These are phyloP conservation scores for Vitis riparia DNA, from an alignment of 164 flowering plant genomes.

Conservation along the genomic window DNA sequence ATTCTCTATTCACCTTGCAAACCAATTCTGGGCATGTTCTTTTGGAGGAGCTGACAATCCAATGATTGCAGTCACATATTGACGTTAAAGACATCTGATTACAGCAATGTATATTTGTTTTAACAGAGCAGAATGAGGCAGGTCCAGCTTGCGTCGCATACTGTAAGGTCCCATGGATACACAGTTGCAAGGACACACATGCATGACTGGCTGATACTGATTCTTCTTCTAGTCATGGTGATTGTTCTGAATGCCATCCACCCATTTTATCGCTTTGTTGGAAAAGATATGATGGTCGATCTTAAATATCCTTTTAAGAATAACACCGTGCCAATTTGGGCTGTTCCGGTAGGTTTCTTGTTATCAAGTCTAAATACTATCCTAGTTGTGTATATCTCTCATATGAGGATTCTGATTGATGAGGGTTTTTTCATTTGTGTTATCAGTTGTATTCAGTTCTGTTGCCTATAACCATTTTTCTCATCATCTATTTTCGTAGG, in stretches of 20 bases:
- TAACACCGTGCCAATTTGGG: constrained; percentile 53
- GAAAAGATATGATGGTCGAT: constrained; percentile 57
- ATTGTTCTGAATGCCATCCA: constrained; percentile 21
- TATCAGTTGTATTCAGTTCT: constrained; percentile 48
- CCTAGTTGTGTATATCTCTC: not conserved
- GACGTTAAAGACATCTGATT: not conserved
- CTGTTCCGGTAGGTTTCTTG: constrained; percentile 41
- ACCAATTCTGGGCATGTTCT: not conserved
- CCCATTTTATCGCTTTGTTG: constrained; percentile 59
- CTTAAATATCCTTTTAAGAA: constrained; percentile 48
- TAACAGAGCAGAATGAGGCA: constrained; percentile 22
- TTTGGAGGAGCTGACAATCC: not conserved
- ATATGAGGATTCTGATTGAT: constrained; percentile 4
- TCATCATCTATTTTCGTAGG: constrained; percentile 47
- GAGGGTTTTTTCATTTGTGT: constrained; percentile 6
- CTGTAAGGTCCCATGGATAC: constrained; percentile 44
- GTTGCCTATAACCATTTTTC: constrained; percentile 51
- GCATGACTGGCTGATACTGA: constrained; percentile 53
- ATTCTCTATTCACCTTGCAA: not conserved
- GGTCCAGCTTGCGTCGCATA: constrained; percentile 28
- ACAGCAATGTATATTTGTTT: not conserved
- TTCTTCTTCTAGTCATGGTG: constrained; percentile 35
- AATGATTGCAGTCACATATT: not conserved
- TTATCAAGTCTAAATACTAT: no score
- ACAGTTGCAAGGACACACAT: constrained; percentile 35